Conservation (phyloP, 2,329 filamentous ascomycete genomes). For the Ceratocystis smalleyi region DNA sequence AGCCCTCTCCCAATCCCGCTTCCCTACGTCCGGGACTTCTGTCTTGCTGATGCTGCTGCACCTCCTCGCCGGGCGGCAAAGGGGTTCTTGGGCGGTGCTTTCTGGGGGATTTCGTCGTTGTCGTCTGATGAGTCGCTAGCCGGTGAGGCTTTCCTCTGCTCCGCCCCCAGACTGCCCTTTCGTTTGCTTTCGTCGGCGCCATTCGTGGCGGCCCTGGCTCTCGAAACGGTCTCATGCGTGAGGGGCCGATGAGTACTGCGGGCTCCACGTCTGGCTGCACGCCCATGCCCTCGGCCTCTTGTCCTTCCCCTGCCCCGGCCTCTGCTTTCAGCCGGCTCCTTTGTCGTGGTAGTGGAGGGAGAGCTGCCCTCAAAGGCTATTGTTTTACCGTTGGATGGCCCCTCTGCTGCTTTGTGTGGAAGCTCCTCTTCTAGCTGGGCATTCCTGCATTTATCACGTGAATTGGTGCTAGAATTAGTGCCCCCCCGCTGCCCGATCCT, state of each 20-base stretch:
- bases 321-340: background rate
- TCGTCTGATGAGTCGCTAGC: background rate
- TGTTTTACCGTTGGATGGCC: background rate
- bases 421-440: background rate
- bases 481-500: conserved; percentile 28
- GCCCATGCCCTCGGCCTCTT: background rate
- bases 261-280: background rate
- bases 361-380: background rate
- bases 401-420: background rate
- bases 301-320: background rate
- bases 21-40: background rate
- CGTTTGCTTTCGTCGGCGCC: background rate
- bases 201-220: background rate
- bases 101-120: background rate
- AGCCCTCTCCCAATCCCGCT: background rate
- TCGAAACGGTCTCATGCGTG: background rate
- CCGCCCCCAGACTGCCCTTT: background rate
- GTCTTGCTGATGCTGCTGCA: background rate
- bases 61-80: background rate
- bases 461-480: background rate
- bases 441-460: background rate
- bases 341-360: background rate
- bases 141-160: background rate
- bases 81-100: background rate
- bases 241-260: background rate